A percentile compares a stretch with the other conserved stretches of the same genome.
phyloP scores from a whole-genome alignment of 73 alveolate species.

The Paramecium tetraurelia region DNA sequence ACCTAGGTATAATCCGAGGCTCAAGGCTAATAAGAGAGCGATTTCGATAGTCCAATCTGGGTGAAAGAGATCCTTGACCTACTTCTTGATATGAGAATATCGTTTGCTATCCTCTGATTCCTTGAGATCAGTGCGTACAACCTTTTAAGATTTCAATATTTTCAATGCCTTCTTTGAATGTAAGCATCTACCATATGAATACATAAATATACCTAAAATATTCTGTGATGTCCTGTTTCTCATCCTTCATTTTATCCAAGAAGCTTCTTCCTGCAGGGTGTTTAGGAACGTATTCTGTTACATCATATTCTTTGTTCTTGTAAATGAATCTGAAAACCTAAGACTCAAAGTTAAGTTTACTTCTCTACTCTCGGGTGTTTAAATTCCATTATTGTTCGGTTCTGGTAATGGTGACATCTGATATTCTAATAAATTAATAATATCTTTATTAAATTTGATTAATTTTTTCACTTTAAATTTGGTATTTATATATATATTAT shows the following conservation, averaged over 20 bases:
- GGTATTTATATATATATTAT: background rate
- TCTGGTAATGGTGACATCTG: constrained; percentile 43
- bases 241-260: constrained; percentile 60
- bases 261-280: constrained; percentile 62
- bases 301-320: constrained; percentile 53
- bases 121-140: background rate
- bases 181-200: background rate
- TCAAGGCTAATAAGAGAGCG: background rate
- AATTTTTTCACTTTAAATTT: background rate
- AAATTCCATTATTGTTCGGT: background rate
- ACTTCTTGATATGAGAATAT: constrained; percentile 43
- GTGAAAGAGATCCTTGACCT: constrained; percentile 45
- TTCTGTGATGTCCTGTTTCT: constrained; percentile 57
- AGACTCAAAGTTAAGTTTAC: background rate
- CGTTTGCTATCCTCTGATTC: constrained; percentile 38
- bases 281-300: constrained; percentile 42
- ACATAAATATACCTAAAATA: constrained; percentile 25
- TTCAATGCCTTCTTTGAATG: constrained; percentile 59
- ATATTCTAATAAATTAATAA: background rate
- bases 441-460: background rate
- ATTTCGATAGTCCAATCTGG: constrained; percentile 58
- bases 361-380: background rate
- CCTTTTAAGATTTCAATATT: constrained; percentile 46
- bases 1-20: constrained; percentile 38
- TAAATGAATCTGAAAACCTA: constrained; percentile 41